Percentiles rank a stretch among this genome's conserved stretches.
These are phyloP conservation scores for Cystofilobasidium bisporidii DNA, from an alignment of 768 basidiomycete species.

Conservation along the genomic window DNA sequence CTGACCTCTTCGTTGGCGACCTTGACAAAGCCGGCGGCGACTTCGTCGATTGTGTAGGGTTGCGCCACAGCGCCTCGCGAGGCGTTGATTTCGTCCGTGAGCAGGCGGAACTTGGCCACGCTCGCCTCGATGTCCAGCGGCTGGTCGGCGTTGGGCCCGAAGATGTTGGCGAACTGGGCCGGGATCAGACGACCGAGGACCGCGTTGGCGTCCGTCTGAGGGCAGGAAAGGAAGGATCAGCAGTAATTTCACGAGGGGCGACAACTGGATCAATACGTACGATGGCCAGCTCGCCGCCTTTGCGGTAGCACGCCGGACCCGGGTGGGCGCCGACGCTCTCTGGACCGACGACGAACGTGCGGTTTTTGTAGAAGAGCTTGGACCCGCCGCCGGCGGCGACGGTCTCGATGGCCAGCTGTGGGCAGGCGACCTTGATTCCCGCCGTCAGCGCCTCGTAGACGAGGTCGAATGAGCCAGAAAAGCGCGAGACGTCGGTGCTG, in stretches of 20 bases:
- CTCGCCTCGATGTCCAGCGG: conserved; percentile 29
- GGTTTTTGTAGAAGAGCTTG: conserved; percentile 31
- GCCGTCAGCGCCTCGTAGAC: conserved; percentile 5
- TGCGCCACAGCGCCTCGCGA: conserved; percentile 3
- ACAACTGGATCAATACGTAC: too few relatives aligned
- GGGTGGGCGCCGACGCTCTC: conserved; percentile 26
- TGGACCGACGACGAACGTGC: conserved; percentile 31
- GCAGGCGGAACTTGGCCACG: conserved; percentile 22
- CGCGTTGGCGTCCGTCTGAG: conserved; percentile 33
- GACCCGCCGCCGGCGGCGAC: conserved; percentile 29
- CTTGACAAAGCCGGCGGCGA: conserved; percentile 30
- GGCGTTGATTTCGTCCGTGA: conserved; percentile 30
- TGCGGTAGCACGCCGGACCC: conserved; percentile 30
- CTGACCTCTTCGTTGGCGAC: conserved; percentile 31
- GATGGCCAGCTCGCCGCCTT: conserved; percentile 32
- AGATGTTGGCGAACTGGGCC: conserved; percentile 29
- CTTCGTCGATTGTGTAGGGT: conserved; percentile 28
- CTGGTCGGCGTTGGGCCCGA: conserved; percentile 28
- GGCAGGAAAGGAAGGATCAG: too few relatives aligned
- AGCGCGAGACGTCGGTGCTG: conserved; percentile 32
- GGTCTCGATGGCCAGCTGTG: conserved; percentile 16
- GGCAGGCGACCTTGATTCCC: neutral
- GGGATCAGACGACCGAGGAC: conserved; percentile 31
- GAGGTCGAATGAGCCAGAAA: conserved; percentile 30
- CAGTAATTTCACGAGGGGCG: too few relatives aligned